Percentiles rank a stretch among this genome's conserved stretches.
Conservation (phyloP, 1,284 basidiomycete genomes). For the Fomitopsis palustris region DNA sequence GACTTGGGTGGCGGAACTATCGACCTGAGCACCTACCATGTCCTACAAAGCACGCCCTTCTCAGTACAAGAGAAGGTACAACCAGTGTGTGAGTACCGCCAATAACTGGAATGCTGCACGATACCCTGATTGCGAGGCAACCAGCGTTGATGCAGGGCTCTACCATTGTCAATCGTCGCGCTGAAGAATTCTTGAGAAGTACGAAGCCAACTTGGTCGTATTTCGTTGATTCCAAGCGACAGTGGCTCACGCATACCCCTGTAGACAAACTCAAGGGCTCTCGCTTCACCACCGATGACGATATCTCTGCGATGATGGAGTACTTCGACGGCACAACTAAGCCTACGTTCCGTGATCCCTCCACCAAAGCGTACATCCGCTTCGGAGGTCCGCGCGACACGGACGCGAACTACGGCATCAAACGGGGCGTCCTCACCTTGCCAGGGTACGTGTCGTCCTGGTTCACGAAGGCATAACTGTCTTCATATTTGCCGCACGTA, state of each 20-base stretch:
- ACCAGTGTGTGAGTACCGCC: slow-evolving; percentile 35
- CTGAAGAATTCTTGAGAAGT: slow-evolving; percentile 29
- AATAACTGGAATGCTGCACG: background rate
- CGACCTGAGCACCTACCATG: slow-evolving; percentile 48
- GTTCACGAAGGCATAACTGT: background rate
- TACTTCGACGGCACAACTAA: slow-evolving; percentile 41
- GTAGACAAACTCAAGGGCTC: slow-evolving; percentile 34
- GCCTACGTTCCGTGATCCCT: slow-evolving; percentile 34
- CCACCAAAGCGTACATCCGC: slow-evolving; percentile 35
- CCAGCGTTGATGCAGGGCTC: slow-evolving; percentile 21
- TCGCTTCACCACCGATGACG: slow-evolving; percentile 30
- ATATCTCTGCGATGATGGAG: slow-evolving; percentile 33
- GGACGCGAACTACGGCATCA: slow-evolving; percentile 35
- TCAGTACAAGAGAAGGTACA: slow-evolving; percentile 36
- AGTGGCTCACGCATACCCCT: too few relatives aligned
- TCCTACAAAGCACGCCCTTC: slow-evolving; percentile 19
- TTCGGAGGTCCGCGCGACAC: slow-evolving; percentile 28
- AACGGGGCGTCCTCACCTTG: slow-evolving; percentile 36
- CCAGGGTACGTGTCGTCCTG: slow-evolving; percentile 28
- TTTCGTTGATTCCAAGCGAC: background rate
- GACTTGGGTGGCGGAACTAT: slow-evolving; percentile 58
- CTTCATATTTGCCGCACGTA: slow-evolving; percentile 6
- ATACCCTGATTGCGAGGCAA: background rate
- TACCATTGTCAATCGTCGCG: slow-evolving; percentile 25
- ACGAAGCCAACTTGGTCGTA: background rate